Conservation (phyloP, 768 basidiomycete genomes). For the Leccinum broughii region DNA sequence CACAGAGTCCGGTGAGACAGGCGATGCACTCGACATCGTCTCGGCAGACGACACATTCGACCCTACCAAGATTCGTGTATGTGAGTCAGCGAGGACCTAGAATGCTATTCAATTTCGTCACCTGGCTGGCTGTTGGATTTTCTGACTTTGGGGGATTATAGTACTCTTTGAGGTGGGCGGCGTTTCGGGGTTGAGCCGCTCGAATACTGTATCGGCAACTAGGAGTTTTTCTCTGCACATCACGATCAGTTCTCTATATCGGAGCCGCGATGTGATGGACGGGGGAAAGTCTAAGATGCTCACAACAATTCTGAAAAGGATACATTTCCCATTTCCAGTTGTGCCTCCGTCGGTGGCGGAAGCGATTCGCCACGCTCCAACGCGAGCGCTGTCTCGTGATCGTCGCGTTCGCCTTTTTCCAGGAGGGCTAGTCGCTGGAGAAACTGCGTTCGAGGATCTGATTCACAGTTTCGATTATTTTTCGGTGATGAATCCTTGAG, state of each 20-base stretch:
- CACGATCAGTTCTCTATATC: not conserved
- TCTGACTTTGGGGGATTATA: too few species aligned
- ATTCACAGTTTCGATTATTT: not conserved
- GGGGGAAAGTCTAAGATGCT: not conserved
- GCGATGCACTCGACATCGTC: conserved; percentile 28
- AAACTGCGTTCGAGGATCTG: conserved; percentile 8
- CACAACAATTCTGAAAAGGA: conserved; percentile 18
- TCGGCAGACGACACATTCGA: conserved; percentile 42
- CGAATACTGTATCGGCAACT: conserved; percentile 1
- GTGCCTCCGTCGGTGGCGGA: conserved; percentile 23
- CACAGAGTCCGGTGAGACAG: conserved; percentile 42
- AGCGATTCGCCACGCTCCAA: conserved; percentile 31
- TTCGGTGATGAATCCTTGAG: not conserved
- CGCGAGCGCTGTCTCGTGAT: conserved; percentile 29
- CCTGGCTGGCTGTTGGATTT: not conserved
- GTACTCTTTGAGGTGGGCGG: not conserved
- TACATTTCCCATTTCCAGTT: conserved; percentile 18
- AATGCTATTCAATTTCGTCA: not conserved
- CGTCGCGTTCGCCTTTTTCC: conserved; percentile 19
- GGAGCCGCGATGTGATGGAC: too few species aligned
- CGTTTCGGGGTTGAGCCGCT: not conserved
- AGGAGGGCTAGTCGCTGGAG: conserved; percentile 12
- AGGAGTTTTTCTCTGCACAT: conserved; percentile 14
- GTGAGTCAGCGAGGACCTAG: not conserved
- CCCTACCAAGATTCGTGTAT: conserved; percentile 4